Conservation (phyloP, 805 yeast species). For the Dipodascopsis uninucleata region DNA sequence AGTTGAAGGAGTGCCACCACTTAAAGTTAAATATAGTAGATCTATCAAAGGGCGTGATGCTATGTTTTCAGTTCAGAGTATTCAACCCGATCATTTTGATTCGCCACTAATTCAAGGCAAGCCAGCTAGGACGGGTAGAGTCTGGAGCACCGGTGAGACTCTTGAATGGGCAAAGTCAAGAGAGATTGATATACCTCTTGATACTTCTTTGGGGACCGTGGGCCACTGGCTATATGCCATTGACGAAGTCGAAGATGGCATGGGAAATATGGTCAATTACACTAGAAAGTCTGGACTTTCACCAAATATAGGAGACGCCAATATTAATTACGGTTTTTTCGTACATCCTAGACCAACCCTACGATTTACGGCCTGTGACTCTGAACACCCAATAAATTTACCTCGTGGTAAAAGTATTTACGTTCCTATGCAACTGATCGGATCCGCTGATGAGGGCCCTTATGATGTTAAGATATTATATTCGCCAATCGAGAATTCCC, state of each 20-base stretch:
- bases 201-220: conserved; percentile 41
- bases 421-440: conserved; percentile 29
- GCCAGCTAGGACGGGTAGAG: conserved; percentile 16
- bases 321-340: conserved; percentile 44
- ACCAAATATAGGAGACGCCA: no score
- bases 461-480: conserved; percentile 38
- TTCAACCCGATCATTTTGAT: conserved; percentile 23
- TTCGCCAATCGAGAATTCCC: conserved; percentile 6
- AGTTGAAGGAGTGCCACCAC: conserved; percentile 75
- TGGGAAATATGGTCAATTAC: conserved; percentile 53
- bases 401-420: conserved; percentile 30
- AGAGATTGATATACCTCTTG: conserved; percentile 44
- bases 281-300: conserved; percentile 38
- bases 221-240: conserved; percentile 59
- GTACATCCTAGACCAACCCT: conserved; percentile 58
- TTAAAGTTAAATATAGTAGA: conserved; percentile 50
- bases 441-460: conserved; percentile 45
- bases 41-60: conserved; percentile 33
- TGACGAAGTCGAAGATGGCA: conserved; percentile 59
- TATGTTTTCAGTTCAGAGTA: conserved; percentile 26
- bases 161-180: conserved; percentile 38
- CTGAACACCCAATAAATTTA: conserved; percentile 34
- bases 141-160: conserved; percentile 26
- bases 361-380: conserved; percentile 38
- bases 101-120: conserved; percentile 32